phyloP scores from a whole-genome alignment of 1,284 basidiomycete genomes.

The Agroathelia rolfsii region DNA sequence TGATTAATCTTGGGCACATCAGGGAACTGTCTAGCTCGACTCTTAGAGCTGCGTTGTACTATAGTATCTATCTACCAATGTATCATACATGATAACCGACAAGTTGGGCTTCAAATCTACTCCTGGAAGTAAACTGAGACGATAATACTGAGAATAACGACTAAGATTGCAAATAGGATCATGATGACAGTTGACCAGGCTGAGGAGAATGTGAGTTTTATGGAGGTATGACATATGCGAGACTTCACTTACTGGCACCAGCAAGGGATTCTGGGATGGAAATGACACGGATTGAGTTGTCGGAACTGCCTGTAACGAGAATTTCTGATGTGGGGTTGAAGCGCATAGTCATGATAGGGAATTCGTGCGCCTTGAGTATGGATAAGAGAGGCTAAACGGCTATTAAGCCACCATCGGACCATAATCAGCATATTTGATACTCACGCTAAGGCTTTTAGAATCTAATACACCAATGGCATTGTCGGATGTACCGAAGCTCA shows the following conservation, averaged over 20 bases:
- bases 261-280: slow-evolving; percentile 54
- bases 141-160: no score
- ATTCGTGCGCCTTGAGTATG: slow-evolving; percentile 91
- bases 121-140: no score
- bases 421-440: slow-evolving; percentile 18
- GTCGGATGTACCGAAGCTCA: slow-evolving; percentile 87
- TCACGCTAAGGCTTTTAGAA: slow-evolving; percentile 67
- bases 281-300: slow-evolving; percentile 81
- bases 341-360: slow-evolving; percentile 82
- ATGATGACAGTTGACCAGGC: slow-evolving; percentile 5
- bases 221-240: neutral
- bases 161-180: no score
- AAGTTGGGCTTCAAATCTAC: no score
- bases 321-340: slow-evolving; percentile 79
- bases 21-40: no score
- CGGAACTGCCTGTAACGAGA: slow-evolving; percentile 89
- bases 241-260: slow-evolving; percentile 39
- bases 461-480: slow-evolving; percentile 82
- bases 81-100: no score
- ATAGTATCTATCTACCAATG: slow-evolving; percentile 3
- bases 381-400: slow-evolving; percentile 67
- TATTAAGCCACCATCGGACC: neutral
- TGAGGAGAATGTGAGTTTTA: slow-evolving; percentile 2
- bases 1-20: slow-evolving; percentile 50
- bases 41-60: slow-evolving; percentile 7